Evolutionary conservation across 371 early-diverging fungal species (phyloP).

Genomic region (Funneliformis caledonium): DNA sequence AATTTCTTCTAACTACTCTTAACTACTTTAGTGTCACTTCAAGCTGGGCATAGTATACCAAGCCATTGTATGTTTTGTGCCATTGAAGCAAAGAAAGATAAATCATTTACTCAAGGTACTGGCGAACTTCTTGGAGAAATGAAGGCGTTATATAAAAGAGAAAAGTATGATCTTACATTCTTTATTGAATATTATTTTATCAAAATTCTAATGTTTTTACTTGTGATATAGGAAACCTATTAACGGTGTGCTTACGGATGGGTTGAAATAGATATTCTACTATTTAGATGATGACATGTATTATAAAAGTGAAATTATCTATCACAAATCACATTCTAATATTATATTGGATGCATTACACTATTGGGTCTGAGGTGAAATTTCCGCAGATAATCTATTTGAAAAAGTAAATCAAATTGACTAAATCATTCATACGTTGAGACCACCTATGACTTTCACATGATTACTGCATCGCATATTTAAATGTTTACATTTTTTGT

Average conservation of each 20-base stretch:
- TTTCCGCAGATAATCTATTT: too few species aligned
- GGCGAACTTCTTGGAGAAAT: conserved; percentile 20
- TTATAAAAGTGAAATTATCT: not conserved
- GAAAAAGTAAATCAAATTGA: too few species aligned
- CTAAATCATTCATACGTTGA: too few species aligned
- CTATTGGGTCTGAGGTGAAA: too few species aligned
- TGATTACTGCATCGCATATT: too few species aligned
- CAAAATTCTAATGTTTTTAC: too few species aligned
- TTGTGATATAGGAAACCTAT: not conserved
- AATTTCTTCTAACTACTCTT: conserved; percentile 18
- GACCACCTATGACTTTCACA: too few species aligned
- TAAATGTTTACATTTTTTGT: too few species aligned
- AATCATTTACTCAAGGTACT: conserved; percentile 6
- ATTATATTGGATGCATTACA: too few species aligned
- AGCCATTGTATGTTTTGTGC: not conserved
- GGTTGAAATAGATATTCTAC: not conserved
- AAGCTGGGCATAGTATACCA: not conserved
- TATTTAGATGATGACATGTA: conserved; percentile 5
- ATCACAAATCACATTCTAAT: too few species aligned
- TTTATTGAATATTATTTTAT: not conserved
- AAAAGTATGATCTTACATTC: not conserved
- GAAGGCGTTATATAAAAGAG: not conserved
- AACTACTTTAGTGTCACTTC: conserved; percentile 15
- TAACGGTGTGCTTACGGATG: not conserved
- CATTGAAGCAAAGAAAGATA: conserved; percentile 12